Percentiles rank a stretch among this genome's conserved stretches.
Evolutionary conservation across 2,329 filamentous ascomycete genomes (phyloP).

Genomic region (Penicillium sp.): DNA sequence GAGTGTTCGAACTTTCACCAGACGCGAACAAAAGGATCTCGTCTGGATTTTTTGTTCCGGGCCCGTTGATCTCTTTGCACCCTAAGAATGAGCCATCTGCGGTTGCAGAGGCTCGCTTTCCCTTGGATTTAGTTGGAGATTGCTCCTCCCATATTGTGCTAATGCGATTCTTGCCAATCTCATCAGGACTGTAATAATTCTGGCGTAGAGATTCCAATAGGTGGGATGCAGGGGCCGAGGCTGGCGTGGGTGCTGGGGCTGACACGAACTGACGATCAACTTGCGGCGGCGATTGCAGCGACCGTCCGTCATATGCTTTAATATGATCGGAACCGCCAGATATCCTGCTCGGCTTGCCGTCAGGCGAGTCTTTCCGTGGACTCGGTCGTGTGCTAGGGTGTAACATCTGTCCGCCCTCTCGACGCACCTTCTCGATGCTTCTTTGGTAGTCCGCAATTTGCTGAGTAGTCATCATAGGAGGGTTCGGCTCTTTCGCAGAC

Average conservation of each 20-base stretch:
- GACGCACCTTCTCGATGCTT: conserved; percentile 34
- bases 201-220: conserved; percentile 3
- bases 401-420: conserved; percentile 29
- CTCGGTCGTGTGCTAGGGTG: conserved; percentile 33
- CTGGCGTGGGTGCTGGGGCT: not conserved
- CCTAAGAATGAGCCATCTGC: conserved; percentile 42
- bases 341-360: conserved; percentile 22
- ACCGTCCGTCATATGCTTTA: conserved; percentile 19
- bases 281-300: conserved; percentile 2
- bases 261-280: conserved; percentile 7
- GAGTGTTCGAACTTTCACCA: conserved; percentile 23
- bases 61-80: conserved; percentile 38
- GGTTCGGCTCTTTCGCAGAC: conserved; percentile 42
- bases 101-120: conserved; percentile 18
- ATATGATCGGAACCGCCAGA: not conserved
- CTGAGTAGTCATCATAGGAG: conserved; percentile 38
- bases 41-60: conserved; percentile 36
- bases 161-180: conserved; percentile 37
- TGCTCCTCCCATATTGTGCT: conserved; percentile 37
- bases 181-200: conserved; percentile 40
- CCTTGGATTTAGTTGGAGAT: conserved; percentile 24
- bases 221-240: not conserved
- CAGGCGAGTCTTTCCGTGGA: conserved; percentile 30
- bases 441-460: conserved; percentile 42
- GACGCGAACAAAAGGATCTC: conserved; percentile 37